phyloP scores from a whole-genome alignment of 345 rosid species.

The Diplotaxis tenuifolia region DNA sequence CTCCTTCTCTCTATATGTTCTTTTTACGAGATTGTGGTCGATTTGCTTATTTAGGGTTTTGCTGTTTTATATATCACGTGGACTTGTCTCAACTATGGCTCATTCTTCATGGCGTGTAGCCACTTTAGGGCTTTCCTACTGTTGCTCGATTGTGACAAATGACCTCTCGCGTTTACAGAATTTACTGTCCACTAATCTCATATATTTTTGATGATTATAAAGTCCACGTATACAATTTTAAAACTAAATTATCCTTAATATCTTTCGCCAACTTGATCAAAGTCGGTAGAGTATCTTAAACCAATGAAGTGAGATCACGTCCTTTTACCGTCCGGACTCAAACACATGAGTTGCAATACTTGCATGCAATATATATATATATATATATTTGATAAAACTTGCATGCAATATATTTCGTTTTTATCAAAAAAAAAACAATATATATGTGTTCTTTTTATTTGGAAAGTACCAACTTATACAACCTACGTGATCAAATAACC shows the following conservation, averaged over 20 bases:
- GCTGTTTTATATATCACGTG: constrained; percentile 25
- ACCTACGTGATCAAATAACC: background rate
- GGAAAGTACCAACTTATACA: background rate
- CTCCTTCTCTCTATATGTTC: too few species aligned
- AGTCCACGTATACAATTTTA: background rate
- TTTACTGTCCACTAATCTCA: constrained; percentile 5
- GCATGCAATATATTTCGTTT: background rate
- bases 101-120: constrained; percentile 35
- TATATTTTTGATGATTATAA: background rate
- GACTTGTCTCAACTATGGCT: constrained; percentile 39
- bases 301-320: background rate
- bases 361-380: background rate
- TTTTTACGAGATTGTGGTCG: constrained; percentile 41
- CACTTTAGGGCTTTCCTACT: constrained; percentile 26
- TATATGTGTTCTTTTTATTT: background rate
- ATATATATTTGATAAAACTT: too few species aligned
- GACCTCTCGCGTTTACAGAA: constrained; percentile 20
- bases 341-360: background rate
- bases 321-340: background rate
- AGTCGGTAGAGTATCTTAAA: background rate
- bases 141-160: constrained; percentile 32
- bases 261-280: background rate
- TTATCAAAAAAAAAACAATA: too few species aligned
- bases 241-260: too few species aligned
- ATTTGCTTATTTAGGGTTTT: constrained; percentile 37